These are phyloP conservation scores for Pleurotus tuber-regium DNA, from an alignment of 768 basidiomycete species.

Conservation along the genomic window DNA sequence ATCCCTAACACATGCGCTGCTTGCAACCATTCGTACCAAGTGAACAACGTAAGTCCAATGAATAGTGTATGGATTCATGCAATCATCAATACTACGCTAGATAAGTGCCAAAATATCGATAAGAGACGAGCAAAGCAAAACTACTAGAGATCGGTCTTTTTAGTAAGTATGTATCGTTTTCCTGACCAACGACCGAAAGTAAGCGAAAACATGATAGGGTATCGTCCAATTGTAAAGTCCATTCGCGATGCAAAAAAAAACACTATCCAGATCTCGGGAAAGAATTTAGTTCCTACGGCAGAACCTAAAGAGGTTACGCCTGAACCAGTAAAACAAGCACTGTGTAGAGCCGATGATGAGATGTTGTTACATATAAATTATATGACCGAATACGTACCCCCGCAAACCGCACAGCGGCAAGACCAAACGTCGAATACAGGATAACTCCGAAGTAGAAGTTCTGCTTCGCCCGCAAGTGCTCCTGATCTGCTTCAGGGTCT, in stretches of 20 bases:
- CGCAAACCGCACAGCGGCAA: constrained; percentile 68
- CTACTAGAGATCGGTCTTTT: not conserved
- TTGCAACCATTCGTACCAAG: no score
- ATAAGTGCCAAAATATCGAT: not conserved
- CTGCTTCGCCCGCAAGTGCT: constrained; percentile 20
- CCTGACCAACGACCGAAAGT: not conserved
- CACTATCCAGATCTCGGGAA: constrained; percentile 6
- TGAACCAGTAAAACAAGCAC: constrained; percentile 84
- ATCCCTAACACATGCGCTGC: no score
- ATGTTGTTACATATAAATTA: not conserved
- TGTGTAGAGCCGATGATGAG: constrained; percentile 22
- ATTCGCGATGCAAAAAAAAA: constrained; percentile 3
- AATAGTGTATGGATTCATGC: constrained; percentile 11
- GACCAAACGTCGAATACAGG: constrained; percentile 74
- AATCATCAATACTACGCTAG: constrained; percentile 10
- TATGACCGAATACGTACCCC: constrained; percentile 53
- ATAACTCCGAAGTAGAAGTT: constrained; percentile 71
- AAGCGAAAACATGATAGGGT: not conserved
- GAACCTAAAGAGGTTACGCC: constrained; percentile 77
- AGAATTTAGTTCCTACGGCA: constrained; percentile 67
- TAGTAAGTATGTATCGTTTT: not conserved
- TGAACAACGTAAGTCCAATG: not conserved
- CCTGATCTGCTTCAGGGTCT: constrained; percentile 36
- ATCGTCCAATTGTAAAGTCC: constrained; percentile 7
- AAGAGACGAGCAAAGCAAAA: constrained; percentile 1